phyloP scores from a whole-genome alignment of 805 yeast genomes.

The Lipomyces japonicus region DNA sequence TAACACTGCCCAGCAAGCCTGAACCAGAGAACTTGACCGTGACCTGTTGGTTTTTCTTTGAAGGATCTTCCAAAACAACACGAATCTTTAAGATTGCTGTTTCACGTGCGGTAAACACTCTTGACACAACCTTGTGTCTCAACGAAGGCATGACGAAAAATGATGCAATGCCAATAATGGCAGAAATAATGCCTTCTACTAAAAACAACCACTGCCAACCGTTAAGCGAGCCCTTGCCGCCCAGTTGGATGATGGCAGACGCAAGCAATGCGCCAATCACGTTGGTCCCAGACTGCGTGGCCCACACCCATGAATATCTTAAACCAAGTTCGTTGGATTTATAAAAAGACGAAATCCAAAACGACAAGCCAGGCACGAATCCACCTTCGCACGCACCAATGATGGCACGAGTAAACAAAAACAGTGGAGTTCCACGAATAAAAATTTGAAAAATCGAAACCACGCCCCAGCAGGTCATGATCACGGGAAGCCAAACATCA shows the following conservation, averaged over 20 bases:
- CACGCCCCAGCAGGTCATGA: slow-evolving; percentile 53
- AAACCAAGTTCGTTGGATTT: slow-evolving; percentile 55
- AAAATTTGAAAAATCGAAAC: slow-evolving; percentile 53
- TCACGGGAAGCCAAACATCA: slow-evolving; percentile 53
- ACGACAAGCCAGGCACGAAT: slow-evolving; percentile 59
- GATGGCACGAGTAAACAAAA: slow-evolving; percentile 48
- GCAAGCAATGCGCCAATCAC: slow-evolving; percentile 49
- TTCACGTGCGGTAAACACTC: slow-evolving; percentile 45
- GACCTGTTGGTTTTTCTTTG: slow-evolving; percentile 29
- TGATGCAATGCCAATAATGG: slow-evolving; percentile 49
- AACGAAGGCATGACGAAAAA: slow-evolving; percentile 36
- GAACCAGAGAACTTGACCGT: slow-evolving; percentile 41
- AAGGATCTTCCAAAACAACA: slow-evolving; percentile 52
- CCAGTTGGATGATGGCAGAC: slow-evolving; percentile 51
- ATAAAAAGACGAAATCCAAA: slow-evolving; percentile 66
- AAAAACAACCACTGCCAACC: slow-evolving; percentile 70
- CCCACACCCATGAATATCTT: slow-evolving; percentile 59
- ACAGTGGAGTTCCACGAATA: slow-evolving; percentile 39
- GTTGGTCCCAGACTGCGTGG: slow-evolving; percentile 49
- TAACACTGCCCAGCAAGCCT: slow-evolving; percentile 43
- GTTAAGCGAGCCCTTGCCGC: slow-evolving; percentile 31
- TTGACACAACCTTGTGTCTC: slow-evolving; percentile 7
- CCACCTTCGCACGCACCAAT: slow-evolving; percentile 66
- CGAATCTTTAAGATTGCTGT: slow-evolving; percentile 57
- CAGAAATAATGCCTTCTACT: slow-evolving; percentile 53